phyloP scores from a whole-genome alignment of 148 eudicot species.

The Cornus florida region DNA sequence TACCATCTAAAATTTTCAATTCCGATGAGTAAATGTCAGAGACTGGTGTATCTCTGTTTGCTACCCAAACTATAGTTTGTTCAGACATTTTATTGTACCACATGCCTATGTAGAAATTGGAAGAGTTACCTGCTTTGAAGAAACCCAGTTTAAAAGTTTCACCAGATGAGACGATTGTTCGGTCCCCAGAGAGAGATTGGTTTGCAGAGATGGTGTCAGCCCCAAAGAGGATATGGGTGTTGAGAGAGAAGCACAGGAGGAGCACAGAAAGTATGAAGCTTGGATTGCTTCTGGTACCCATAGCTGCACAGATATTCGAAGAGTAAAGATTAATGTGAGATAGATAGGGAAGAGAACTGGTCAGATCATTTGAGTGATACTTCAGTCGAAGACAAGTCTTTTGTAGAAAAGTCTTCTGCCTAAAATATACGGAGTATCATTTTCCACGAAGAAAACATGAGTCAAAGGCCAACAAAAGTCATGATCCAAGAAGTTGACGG shows the following conservation, averaged over 20 bases:
- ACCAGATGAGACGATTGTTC: slow-evolving; percentile 36
- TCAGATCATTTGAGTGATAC: no score
- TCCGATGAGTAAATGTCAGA: slow-evolving; percentile 27
- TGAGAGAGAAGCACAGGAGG: slow-evolving; percentile 8
- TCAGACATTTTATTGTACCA: slow-evolving; percentile 39
- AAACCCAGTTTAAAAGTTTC: slow-evolving; percentile 44
- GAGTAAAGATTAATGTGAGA: no score
- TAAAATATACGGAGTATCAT: no score
- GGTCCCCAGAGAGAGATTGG: slow-evolving; percentile 42
- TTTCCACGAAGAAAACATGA: no score
- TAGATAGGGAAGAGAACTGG: no score
- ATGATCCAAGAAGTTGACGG: no score
- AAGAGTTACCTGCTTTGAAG: slow-evolving; percentile 41
- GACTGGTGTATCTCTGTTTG: slow-evolving; percentile 47
- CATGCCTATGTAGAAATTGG: slow-evolving; percentile 50
- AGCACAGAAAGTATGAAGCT: slow-evolving; percentile 7
- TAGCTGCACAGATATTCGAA: slow-evolving; percentile 19
- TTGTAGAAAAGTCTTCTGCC: no score
- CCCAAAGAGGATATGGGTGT: slow-evolving; percentile 19
- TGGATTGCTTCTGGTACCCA: slow-evolving; percentile 7
- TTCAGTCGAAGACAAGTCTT: no score
- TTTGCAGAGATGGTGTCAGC: slow-evolving; percentile 38
- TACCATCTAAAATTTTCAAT: slow-evolving; percentile 46
- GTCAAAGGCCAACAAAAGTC: no score
- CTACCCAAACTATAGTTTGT: slow-evolving; percentile 54